Base-by-base conservation (phyloP, 2,329 filamentous ascomycete species). In the Mollisia scopiformis region DNA sequence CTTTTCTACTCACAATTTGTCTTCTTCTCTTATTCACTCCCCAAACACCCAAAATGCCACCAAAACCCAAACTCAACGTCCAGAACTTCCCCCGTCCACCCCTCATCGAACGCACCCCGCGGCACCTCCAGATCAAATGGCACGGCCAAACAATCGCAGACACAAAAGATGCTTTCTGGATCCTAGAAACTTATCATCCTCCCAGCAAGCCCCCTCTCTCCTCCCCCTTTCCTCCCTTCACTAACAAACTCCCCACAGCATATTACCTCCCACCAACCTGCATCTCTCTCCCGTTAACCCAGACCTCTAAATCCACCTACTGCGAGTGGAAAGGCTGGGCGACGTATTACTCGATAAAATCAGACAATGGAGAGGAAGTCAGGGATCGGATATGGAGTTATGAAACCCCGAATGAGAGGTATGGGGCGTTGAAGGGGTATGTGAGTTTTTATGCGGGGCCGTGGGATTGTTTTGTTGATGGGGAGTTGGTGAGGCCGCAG, bases 311-410 rank as follows among this genome's bases (percentile, higher is more conserved):
- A 60, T 78, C 81, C 4, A 71, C 68, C 6, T 83, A 79, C 64
- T 88, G 84, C 73, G 85, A 87, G 72, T 88, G 83, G 82, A 88
- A 87, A 72, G 85, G 85, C 41, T 71, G 73, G 28, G 85, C 85
- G 11, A 85, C 82, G 2, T 88, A 88, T 71, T 86, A 84, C 28
- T 19, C 43, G 28, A 13, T 51, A 31, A n/a, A 43, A 50, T 5
- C 27, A 41, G 1, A 13, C 21, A n/a, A 30, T 2, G 51, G 14
- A n/a, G 49, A 59, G 58, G 49, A 30, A 25, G 47, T 87, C 7
- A 71, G 75, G 56, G 79, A 84, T 68, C 77, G 84, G 21, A 80
- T 86, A 31, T 88, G 86, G 85, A 82, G 80, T 4, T 88, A 88
- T 68, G 80, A 84, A 58, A 70, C 74, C 43, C 85, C 86, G 3